phyloP scores from a whole-genome alignment of 2,329 filamentous ascomycete genomes.

The Pyrenophora graminea region DNA sequence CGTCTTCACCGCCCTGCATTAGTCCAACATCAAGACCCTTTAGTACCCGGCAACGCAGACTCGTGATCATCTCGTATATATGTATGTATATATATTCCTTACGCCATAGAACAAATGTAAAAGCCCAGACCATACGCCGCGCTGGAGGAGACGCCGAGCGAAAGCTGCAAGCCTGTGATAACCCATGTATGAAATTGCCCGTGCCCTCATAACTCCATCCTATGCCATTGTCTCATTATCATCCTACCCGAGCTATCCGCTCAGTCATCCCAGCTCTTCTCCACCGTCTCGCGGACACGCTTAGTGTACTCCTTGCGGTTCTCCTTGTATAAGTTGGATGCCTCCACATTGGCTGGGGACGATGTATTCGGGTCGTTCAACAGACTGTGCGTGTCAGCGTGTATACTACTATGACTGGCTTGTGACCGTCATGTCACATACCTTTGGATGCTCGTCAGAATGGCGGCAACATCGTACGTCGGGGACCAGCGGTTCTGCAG shows the following conservation, averaged over 20 bases:
- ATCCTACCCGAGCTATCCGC: constrained; percentile 1
- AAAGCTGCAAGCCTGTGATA: constrained; percentile 9
- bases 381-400: constrained; percentile 61
- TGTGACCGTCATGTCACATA: constrained; percentile 45
- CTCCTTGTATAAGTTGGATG: constrained; percentile 97
- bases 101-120: constrained; percentile 14
- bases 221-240: constrained; percentile 21
- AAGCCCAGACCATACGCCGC: constrained; percentile 29
- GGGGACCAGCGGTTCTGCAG: constrained; percentile 98
- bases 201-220: constrained; percentile 25
- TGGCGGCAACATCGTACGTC: constrained; percentile 96
- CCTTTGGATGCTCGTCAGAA: constrained; percentile 98
- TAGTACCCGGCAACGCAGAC: neutral
- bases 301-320: constrained; percentile 97
- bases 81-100: neutral
- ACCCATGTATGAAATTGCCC: constrained; percentile 16
- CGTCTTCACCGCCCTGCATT: neutral
- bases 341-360: constrained; percentile 95
- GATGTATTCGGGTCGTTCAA: constrained; percentile 99
- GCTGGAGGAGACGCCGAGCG: constrained; percentile 25
- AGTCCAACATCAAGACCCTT: neutral
- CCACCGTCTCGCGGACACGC: constrained; percentile 91
- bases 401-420: neutral
- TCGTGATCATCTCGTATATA: neutral
- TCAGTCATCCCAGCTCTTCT: constrained; percentile 98